Evolutionary conservation across 139 green algal genomes (phyloP).

Genomic region (Ulvella scutata): DNA sequence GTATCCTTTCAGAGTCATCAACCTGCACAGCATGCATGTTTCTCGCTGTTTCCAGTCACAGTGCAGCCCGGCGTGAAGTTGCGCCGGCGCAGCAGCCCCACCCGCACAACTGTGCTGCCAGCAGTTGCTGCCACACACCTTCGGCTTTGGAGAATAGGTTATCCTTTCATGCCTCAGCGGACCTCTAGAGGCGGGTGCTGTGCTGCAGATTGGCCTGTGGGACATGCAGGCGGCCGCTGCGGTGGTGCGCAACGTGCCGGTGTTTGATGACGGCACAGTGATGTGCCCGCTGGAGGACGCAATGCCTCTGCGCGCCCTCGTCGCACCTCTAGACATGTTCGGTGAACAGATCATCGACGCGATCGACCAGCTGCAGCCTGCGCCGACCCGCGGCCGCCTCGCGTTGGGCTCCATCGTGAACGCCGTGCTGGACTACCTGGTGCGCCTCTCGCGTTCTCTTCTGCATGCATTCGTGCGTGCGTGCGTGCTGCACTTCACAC

Average conservation of each 20-base stretch:
- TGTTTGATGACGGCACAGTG: neutral
- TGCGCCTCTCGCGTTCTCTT: neutral
- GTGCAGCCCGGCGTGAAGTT: no score
- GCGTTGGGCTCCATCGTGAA: neutral
- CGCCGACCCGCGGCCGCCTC: neutral
- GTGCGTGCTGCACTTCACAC: no score
- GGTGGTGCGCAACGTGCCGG: neutral
- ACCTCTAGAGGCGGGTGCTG: neutral
- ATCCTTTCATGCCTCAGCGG: no score
- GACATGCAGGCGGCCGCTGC: neutral
- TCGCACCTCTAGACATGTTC: neutral
- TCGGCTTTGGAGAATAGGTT: no score
- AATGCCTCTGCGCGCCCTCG: neutral
- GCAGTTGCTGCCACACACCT: no score
- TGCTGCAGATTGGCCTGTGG: neutral
- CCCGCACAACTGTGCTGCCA: no score
- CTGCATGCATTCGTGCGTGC: neutral
- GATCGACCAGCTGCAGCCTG: neutral
- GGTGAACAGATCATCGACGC: neutral
- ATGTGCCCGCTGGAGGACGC: constrained; percentile 1
- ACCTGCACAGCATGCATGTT: no score
- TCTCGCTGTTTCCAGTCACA: no score
- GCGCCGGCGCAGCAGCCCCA: no score
- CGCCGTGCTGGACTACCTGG: neutral
- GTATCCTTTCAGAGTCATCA: no score